Base-by-base conservation (phyloP, 176 grass and related monocot species). In the Urochloa ruziziensis region DNA sequence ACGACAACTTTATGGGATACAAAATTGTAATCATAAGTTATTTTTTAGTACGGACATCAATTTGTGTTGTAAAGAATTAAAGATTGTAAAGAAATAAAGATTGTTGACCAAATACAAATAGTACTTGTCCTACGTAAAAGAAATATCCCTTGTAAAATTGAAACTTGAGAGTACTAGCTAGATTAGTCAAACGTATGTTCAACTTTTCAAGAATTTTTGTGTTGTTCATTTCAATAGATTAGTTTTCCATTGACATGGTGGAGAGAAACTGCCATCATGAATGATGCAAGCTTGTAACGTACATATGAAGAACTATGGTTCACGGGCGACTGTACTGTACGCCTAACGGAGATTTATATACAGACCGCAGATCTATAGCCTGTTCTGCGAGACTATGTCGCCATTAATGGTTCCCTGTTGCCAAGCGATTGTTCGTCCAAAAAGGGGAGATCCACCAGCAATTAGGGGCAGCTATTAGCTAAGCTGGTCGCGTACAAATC, bases 351-450 rank as follows among this genome's bases (percentile, higher is more conserved):
- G 68, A 67, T 54, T 40, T 68, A 42, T 68, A 67, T 40, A 42
- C n/a, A 49, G 70, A 81, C 60, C 39, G 62, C 57, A 82, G 52
- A 82, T 87, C 72, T 77, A 5, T 82, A 15, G 14, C 13, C 7
- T 73, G 40, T 49, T 48, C 19, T 2, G 21, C 13, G 52, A 59
- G 51, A 85, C 40, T 35, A 84, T 89, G 76, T 73, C 69, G 59
- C 42, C 82, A 80, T 85, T 85, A 24, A 74, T 59, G 67, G 82
- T 49, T 39, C 68, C 18, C 67, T 84, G 82, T 69, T 68, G 75
- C 68, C 60, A 19, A 36, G 61, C 61, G 81, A 78, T 74, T 79
- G 79, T 60, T 23, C 75, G 39, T n/a, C 59, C 29, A 79, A 39
- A 83, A 65, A n/a, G n/a, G 6, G 30, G 10, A 29, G 70, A 74